phyloP scores from a whole-genome alignment of 2,329 filamentous ascomycete genomes.

The Phaeosphaeria sp. region DNA sequence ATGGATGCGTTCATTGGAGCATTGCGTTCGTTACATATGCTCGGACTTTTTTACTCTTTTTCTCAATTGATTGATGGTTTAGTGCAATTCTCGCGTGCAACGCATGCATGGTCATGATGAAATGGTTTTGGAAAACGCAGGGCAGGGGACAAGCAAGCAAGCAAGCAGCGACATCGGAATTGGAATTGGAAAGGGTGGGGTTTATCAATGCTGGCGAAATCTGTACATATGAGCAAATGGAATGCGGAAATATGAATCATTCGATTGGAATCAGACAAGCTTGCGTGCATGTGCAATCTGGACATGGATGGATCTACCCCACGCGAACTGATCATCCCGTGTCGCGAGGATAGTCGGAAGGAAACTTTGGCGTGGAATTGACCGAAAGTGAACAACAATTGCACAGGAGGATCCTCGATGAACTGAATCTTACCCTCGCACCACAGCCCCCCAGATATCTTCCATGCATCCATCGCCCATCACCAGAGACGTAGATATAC shows the following conservation, averaged over 20 bases:
- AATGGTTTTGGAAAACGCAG: background rate
- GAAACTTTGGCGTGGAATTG: no score
- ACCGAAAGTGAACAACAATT: no score
- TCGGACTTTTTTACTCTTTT: conserved; percentile 13
- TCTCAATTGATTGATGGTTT: conserved; percentile 15
- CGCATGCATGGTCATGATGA: conserved; percentile 11
- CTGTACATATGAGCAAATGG: background rate
- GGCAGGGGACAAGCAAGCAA: background rate
- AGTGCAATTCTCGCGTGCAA: background rate
- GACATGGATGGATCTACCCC: no score
- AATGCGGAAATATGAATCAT: background rate
- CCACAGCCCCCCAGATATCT: no score
- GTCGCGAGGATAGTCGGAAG: no score
- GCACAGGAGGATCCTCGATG: no score
- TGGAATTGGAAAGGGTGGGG: background rate
- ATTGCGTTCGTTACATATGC: conserved; percentile 27
- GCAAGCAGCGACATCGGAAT: background rate
- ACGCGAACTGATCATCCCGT: no score
- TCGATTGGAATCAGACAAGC: no score
- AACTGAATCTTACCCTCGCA: no score
- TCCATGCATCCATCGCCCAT: no score
- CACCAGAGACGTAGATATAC: no score
- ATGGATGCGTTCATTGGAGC: conserved; percentile 32
- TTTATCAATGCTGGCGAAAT: background rate
- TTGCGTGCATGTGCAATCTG: no score